Evolutionary conservation across 352 stramenopile genomes (phyloP), one percentile per base, ranked within the genome.

Genomic region (Phytophthora europaea): DNA sequence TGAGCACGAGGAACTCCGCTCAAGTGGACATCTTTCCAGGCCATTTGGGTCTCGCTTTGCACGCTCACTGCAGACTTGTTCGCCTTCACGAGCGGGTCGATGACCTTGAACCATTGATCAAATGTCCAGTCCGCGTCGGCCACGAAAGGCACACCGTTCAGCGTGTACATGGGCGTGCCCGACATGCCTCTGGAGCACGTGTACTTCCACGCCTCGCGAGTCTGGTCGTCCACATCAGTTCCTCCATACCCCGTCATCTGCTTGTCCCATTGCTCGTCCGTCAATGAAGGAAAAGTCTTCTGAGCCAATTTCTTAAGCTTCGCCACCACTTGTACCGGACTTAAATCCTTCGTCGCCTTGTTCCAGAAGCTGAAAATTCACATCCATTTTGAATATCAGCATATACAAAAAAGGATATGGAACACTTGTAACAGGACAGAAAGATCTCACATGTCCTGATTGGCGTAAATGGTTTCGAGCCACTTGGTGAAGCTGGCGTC

Each of bases 131-230:
- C 68, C n/a, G 89, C 77, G 57, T 85, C 89, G 16, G 88, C 87
- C 20, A 91, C 78, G 48, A 93, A 89, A 2, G 87, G 87, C 20
- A 94, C 87, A 56, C 88, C 87, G 33, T 96, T 96, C 56, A 96
- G 73, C 16, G 76, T 90, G 70, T 96, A 96, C 72, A 92, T 74
- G 15, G 89, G 89, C 18, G 87, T 96, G 15, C 89, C 89, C 26
- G 87, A 89, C 64, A 89, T 88, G 52, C 83, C 82, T 51, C 89
- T 83, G 2, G 89, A 83, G 73, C 89, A 96, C 45, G 84, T 80
- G 79, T 96, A 94, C 73, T 96, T 96, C 89, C 89, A 96, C 22
- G 82, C 80, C 53, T 86, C 76, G 53, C 89, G 85, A 3, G 82
- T 72, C 40, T 80, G 75, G 26, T 81, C 76, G 67, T 96, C 89